Evolutionary conservation across 495 filamentous ascomycete genomes (phyloP).

Genomic region (Xylaria grammica): DNA sequence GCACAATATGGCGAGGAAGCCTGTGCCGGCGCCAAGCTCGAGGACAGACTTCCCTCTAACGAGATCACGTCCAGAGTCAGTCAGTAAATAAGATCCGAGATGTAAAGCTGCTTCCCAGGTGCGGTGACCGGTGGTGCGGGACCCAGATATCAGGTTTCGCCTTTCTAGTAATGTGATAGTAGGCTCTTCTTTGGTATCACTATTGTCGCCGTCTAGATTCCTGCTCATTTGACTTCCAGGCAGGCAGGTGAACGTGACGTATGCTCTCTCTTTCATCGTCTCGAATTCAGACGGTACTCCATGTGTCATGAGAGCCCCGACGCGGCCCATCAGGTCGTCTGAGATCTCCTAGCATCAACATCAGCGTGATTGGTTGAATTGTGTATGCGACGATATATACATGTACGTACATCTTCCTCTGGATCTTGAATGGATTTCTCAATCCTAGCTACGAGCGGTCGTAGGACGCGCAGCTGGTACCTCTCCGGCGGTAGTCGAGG

Average conservation of each 20-base stretch:
- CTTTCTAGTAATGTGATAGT: slow-evolving; percentile 67
- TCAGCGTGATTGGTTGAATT: not conserved
- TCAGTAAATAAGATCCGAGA: slow-evolving; percentile 67
- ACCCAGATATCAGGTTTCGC: slow-evolving; percentile 67
- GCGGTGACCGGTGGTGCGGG: slow-evolving; percentile 77
- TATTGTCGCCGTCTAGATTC: slow-evolving; percentile 17
- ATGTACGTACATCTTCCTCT: slow-evolving; percentile 71
- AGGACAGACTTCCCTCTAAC: slow-evolving; percentile 65
- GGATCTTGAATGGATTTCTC: slow-evolving; percentile 66
- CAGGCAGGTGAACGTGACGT: slow-evolving; percentile 68
- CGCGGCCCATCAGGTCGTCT: slow-evolving; percentile 63
- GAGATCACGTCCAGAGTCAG: slow-evolving; percentile 31
- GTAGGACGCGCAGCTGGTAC: slow-evolving; percentile 71
- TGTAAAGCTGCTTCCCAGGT: slow-evolving; percentile 88
- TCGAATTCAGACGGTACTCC: slow-evolving; percentile 59
- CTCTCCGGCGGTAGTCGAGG: slow-evolving; percentile 60
- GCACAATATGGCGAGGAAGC: slow-evolving; percentile 74
- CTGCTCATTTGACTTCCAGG: not conserved
- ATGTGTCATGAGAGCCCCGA: slow-evolving; percentile 59
- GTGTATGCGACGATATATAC: not conserved
- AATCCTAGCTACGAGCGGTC: slow-evolving; percentile 63
- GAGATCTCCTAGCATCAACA: slow-evolving; percentile 64
- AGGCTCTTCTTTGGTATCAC: slow-evolving; percentile 10
- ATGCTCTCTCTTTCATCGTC: slow-evolving; percentile 66
- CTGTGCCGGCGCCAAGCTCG: slow-evolving; percentile 82